Evolutionary conservation across 176 grass and related monocot genomes (phyloP).

Genomic region (Otatea glauca): DNA sequence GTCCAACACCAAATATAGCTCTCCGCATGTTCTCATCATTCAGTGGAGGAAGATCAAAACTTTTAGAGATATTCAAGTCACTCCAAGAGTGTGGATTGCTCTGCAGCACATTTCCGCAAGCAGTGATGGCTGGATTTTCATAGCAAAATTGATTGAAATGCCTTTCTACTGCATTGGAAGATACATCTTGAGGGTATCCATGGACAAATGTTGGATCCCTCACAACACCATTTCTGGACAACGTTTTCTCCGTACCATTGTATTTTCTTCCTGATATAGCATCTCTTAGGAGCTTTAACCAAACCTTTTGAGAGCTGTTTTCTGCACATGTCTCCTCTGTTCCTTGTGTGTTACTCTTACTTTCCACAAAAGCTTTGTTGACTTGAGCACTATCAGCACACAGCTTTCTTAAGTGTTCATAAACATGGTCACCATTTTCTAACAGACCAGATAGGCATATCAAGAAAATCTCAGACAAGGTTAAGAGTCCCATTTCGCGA

Average conservation of each 20-base stretch:
- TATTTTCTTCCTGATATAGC: slow-evolving; percentile 55
- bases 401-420: slow-evolving; percentile 60
- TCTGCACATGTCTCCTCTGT: slow-evolving; percentile 35
- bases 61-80: slow-evolving; percentile 83
- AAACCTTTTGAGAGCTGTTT: slow-evolving; percentile 54
- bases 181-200: slow-evolving; percentile 8
- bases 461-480: slow-evolving; percentile 82
- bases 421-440: slow-evolving; percentile 79
- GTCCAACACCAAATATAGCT: slow-evolving; percentile 62
- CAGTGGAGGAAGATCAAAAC: slow-evolving; percentile 74
- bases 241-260: slow-evolving; percentile 38
- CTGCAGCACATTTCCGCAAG: slow-evolving; percentile 61
- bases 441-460: slow-evolving; percentile 81
- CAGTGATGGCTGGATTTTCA: slow-evolving; percentile 67
- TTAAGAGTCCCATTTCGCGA: slow-evolving; percentile 66
- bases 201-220: slow-evolving; percentile 21
- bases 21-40: slow-evolving; percentile 76
- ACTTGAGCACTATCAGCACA: slow-evolving; percentile 36
- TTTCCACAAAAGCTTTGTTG: slow-evolving; percentile 30
- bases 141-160: slow-evolving; percentile 47
- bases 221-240: slow-evolving; percentile 34
- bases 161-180: slow-evolving; percentile 42
- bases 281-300: slow-evolving; percentile 75
- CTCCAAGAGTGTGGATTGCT: slow-evolving; percentile 62
- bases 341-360: slow-evolving; percentile 19